Percentiles rank a stretch among this genome's conserved stretches.
phyloP scores from a whole-genome alignment of 306 rosid genomes.

The Rosa lucieae region DNA sequence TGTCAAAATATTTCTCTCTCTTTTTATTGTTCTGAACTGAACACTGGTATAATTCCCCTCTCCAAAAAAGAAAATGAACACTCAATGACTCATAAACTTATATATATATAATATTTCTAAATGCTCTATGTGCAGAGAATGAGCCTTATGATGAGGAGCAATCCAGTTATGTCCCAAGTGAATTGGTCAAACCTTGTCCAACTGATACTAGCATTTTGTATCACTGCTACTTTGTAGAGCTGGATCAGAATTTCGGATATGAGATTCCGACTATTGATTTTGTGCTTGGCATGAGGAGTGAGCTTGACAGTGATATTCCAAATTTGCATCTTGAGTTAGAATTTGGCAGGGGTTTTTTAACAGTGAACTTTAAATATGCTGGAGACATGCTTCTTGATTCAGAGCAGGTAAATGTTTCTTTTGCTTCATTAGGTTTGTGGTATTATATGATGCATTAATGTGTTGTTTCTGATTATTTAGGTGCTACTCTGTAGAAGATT shows the following conservation, averaged over 20 bases:
- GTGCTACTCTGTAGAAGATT: constrained; percentile 59
- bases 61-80: not conserved
- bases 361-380: constrained; percentile 39
- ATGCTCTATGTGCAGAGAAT: constrained; percentile 39
- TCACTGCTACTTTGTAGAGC: constrained; percentile 70
- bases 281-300: constrained; percentile 50
- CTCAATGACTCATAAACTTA: not conserved
- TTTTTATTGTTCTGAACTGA: not conserved
- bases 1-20: not conserved
- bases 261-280: constrained; percentile 49
- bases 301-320: constrained; percentile 56
- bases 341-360: constrained; percentile 50
- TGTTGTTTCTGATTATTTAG: constrained; percentile 32
- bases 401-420: constrained; percentile 46
- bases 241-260: constrained; percentile 49
- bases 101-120: constrained; percentile 11
- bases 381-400: constrained; percentile 51
- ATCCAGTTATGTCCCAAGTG: constrained; percentile 58
- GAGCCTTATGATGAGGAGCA: constrained; percentile 55
- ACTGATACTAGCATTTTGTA: constrained; percentile 32
- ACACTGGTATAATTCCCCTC: not conserved
- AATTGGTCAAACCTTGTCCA: constrained; percentile 41
- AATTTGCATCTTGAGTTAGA: constrained; percentile 42
- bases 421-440: constrained; percentile 10
- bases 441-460: not conserved